Evolutionary conservation across 2,329 filamentous ascomycete genomes (phyloP).

Genomic region (Hypoxylon sp.): DNA sequence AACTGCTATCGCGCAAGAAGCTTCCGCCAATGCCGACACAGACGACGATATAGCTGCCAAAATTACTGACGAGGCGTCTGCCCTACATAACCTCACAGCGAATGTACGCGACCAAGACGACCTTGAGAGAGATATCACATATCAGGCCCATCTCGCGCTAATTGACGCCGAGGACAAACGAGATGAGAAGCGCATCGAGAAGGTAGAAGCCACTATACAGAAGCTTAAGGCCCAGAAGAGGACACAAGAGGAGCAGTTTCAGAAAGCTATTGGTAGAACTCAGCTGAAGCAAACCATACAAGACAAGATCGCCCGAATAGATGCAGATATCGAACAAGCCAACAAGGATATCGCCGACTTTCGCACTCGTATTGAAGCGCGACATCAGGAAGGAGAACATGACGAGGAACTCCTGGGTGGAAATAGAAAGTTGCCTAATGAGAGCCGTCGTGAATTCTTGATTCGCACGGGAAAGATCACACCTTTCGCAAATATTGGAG

Average conservation of each 20-base stretch:
- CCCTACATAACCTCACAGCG: conserved; percentile 74
- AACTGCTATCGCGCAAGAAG: conserved; percentile 20
- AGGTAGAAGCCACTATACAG: conserved; percentile 66
- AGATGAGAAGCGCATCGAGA: conserved; percentile 74
- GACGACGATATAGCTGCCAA: conserved; percentile 19
- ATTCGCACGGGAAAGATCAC: conserved; percentile 98
- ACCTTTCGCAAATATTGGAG: conserved; percentile 86
- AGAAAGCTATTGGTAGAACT: conserved; percentile 61
- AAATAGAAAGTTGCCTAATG: conserved; percentile 78
- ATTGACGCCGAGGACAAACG: conserved; percentile 74
- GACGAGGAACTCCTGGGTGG: conserved; percentile 62
- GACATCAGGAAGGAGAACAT: conserved; percentile 69
- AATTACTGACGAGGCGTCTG: conserved; percentile 69
- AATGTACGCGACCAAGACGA: conserved; percentile 89
- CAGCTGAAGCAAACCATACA: conserved; percentile 71
- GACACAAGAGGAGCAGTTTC: conserved; percentile 64
- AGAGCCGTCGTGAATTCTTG: conserved; percentile 88
- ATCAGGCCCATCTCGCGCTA: conserved; percentile 71
- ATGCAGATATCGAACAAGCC: conserved; percentile 74
- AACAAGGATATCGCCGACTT: conserved; percentile 85
- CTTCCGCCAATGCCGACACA: conserved; percentile 20
- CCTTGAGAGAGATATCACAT: conserved; percentile 85
- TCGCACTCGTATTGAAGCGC: conserved; percentile 81
- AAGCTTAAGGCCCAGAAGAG: conserved; percentile 77
- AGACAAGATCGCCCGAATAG: conserved; percentile 76